Evolutionary conservation across 2,329 filamentous ascomycete species (phyloP).

Genomic region (Pseudogymnoascus sp.): DNA sequence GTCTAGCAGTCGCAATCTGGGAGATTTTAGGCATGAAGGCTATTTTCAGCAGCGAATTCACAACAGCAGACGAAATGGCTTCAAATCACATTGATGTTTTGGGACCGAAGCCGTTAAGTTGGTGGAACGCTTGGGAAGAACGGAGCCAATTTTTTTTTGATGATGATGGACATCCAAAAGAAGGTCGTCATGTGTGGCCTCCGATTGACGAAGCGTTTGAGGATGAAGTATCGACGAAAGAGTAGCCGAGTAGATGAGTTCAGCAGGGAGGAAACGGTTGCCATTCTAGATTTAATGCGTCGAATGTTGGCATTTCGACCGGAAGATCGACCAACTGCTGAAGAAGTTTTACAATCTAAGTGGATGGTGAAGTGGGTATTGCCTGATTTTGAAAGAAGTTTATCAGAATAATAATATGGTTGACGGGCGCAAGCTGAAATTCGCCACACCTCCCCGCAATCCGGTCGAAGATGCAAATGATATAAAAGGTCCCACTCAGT

Average conservation of each 20-base stretch:
- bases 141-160: neutral
- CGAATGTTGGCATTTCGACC: neutral
- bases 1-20: constrained; percentile 18
- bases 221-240: neutral
- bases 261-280: neutral
- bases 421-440: neutral
- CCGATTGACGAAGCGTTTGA: neutral
- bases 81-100: constrained; percentile 21
- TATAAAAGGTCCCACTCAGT: neutral
- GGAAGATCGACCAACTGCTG: neutral
- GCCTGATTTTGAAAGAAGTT: neutral
- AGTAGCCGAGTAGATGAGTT: neutral
- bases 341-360: neutral
- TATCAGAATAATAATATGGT: neutral
- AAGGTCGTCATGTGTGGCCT: neutral
- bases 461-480: neutral
- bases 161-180: neutral
- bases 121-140: neutral
- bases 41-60: constrained; percentile 17
- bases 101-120: constrained; percentile 5
- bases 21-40: constrained; percentile 21
- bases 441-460: neutral
- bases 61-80: constrained; percentile 17
- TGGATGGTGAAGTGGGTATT: neutral
- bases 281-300: neutral